Evolutionary conservation across 208 protist genomes (phyloP), one percentile per base, ranked within the genome.

Genomic region (Leishmania guyanensis): DNA sequence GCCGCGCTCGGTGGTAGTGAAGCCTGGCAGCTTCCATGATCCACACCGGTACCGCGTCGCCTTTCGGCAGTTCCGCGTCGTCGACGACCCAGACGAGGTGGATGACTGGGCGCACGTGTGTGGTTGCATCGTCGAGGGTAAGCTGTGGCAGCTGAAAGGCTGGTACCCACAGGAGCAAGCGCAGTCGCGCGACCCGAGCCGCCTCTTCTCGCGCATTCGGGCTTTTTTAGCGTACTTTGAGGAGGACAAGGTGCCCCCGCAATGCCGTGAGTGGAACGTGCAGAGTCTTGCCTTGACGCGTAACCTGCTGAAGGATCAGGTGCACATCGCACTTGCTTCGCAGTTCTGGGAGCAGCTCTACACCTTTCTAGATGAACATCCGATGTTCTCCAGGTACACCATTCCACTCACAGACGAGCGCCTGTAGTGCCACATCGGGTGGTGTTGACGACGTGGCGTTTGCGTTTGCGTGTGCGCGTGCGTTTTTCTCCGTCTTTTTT

Each of bases 171-270:
- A 81, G 5, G 84, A 86, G 50, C 78, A 78, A 8, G 50, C 75
- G 26, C 66, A 79, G 65, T 72, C 85, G 0, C 79, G 91, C 14
- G 80, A 82, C 53, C 92, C 94, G 14, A 94, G 89, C 79, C 76
- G 85, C 66, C 86, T 97, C 73, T 97, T 97, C 75, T 86, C 83
- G 58, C 87, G 88, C 29, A 80, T 96, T 33, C 88, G 89, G 54
- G 94, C 92, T 43, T 97, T 96, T 77, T 79, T 97, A 78, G 91
- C 93, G 4, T 97, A 96, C 82, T 94, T 97, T 84, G 94, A 96
- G 79, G 94, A 97, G 78, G 94, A 97, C 66, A 94, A 92, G 79
- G 82, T 96, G 29, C 94, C 94, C 0, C 79, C 80, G 51, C 91
- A 90, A 77, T 80, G 90, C 64, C 88, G 90, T 53, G 84, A 97